Evolutionary conservation across 2,329 filamentous ascomycete genomes (phyloP), one percentile per base, ranked within the genome.

Genomic region (Drechslera avenae): DNA sequence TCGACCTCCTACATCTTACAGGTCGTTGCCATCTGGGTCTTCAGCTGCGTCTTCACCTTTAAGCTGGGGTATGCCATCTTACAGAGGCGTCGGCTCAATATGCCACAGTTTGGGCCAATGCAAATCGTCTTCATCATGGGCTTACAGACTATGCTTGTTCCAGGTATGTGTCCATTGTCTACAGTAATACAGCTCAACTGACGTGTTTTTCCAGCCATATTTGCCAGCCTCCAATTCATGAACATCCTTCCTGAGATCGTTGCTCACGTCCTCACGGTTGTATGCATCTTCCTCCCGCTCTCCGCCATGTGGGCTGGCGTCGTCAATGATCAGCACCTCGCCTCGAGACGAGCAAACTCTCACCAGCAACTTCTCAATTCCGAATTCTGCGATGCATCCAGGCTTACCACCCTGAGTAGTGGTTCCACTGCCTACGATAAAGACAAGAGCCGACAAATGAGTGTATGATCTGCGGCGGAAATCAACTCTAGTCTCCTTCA

Each of bases 71-170:
- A 79, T 55, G 83, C 84, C 5, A 79, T 88, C 28, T 67, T 76
- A 7, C 75, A 81, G 56, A 80, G 86, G 17, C 79, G 76, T 46
- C 76, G 75, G 59, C 73, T 88, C 52, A 83, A 84, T 1, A 75
- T 87, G 62, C 78, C 75, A 47, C 79, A 83, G 46, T 87, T 86
- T 63, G 83, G 84, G 8, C 82, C 84, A 1, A 84, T 88, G 78
- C 83, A 86, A 60, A 80, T 86, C 49, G 82, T 88, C 54, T 86
- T 86, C 67, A 80, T 87, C 61, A 86, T 87, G 80, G 83, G 84
- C 39, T 85, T 82, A 54, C 85, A 87, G 71, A 87, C 85, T 1
- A 78, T 89, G 77, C 64, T 85, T 28, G 76, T 88, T 54, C 86
- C 86, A 66, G 81, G 85, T 86, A 66, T 23, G 61, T 30, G 30